These are phyloP conservation scores for Ambrosia hybrid DNA, from an alignment of 140 eudicot genomes.

Conservation along the genomic window DNA sequence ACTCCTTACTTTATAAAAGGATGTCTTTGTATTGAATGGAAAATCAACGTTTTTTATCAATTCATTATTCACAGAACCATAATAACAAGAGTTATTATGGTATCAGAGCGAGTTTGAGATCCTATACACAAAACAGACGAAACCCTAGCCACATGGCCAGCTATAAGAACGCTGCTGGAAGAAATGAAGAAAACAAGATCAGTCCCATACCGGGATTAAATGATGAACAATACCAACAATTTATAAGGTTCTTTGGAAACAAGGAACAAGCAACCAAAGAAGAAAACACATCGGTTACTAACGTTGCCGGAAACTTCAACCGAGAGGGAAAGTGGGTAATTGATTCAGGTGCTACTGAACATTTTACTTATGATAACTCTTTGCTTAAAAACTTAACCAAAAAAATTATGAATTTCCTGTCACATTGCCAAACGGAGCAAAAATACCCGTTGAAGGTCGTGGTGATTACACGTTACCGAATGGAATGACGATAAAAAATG, in stretches of 20 bases:
- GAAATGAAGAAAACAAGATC: too few species aligned
- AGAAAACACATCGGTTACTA: neutral
- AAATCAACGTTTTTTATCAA: too few species aligned
- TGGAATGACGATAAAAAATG: neutral
- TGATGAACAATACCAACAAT: neutral
- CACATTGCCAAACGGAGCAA: neutral
- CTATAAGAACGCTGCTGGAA: too few species aligned
- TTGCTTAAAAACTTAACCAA: neutral
- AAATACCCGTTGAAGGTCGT: neutral
- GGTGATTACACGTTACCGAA: neutral
- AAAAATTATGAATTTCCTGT: neutral
- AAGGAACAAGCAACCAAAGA: neutral
- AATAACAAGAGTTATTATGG: too few species aligned
- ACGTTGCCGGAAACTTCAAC: too few species aligned
- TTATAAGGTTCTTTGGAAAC: neutral
- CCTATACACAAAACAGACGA: too few species aligned
- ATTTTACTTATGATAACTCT: neutral
- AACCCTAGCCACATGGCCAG: too few species aligned
- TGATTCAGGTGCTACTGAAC: neutral
- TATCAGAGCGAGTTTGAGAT: too few species aligned
- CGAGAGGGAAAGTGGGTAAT: too few species aligned
- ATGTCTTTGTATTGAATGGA: too few species aligned
- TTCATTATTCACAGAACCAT: too few species aligned
- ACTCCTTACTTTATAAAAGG: too few species aligned
- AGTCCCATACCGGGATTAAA: neutral